Evolutionary conservation across 2,329 filamentous ascomycete genomes (phyloP).

Genomic region (Eutypa lata): DNA sequence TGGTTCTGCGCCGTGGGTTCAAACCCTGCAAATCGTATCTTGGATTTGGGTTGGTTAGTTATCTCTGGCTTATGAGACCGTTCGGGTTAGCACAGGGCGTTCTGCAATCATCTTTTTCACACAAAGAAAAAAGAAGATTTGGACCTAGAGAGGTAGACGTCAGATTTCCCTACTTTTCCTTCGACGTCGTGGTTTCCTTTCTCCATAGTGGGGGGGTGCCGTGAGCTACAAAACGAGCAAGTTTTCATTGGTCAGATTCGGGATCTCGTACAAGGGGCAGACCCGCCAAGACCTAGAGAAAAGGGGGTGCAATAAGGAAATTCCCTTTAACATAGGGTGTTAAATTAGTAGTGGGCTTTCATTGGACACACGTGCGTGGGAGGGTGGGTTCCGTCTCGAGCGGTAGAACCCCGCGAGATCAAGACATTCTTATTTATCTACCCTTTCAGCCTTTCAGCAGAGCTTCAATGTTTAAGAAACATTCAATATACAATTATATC

Average conservation of each 20-base stretch:
- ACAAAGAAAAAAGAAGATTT: background rate
- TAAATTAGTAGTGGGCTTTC: background rate
- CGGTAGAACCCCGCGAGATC: background rate
- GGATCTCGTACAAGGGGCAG: slow-evolving; percentile 10
- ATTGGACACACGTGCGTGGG: background rate
- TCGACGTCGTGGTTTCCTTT: slow-evolving; percentile 17
- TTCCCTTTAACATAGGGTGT: background rate
- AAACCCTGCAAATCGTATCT: background rate
- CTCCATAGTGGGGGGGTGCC: slow-evolving; percentile 20
- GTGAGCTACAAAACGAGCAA: slow-evolving; percentile 34
- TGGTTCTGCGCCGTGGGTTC: background rate
- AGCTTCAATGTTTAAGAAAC: no score
- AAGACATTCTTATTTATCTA: background rate
- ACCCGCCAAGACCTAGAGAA: background rate
- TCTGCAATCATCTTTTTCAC: no score
- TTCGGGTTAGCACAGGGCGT: no score
- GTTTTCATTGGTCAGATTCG: slow-evolving; percentile 40
- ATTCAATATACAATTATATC: no score
- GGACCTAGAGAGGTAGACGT: background rate
- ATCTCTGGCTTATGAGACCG: background rate
- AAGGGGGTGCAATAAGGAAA: background rate
- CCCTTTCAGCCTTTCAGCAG: background rate
- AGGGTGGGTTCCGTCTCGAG: background rate
- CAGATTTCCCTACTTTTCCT: no score
- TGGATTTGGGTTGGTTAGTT: no score